Conservation (phyloP, 164 flowering plant genomes). For the Kingdonia uniflora region DNA sequence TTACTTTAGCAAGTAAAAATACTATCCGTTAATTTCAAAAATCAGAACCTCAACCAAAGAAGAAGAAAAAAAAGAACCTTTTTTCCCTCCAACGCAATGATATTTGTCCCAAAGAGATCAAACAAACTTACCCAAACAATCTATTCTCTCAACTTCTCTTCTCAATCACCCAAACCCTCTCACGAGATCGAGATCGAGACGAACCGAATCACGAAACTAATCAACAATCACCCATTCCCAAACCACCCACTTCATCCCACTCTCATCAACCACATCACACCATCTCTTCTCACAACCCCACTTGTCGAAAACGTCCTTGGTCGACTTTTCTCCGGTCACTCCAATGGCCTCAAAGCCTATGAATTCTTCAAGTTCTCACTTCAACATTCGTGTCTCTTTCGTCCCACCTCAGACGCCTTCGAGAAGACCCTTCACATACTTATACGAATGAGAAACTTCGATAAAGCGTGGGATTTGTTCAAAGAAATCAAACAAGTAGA, state of each 20-base stretch:
- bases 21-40: too few relatives aligned
- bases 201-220: conserved; percentile 40
- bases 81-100: too few relatives aligned
- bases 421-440: conserved; percentile 76
- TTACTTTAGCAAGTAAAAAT: too few relatives aligned
- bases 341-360: conserved; percentile 69
- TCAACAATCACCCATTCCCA: conserved; percentile 70
- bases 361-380: conserved; percentile 55
- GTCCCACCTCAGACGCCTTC: conserved; percentile 41
- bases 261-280: conserved; percentile 28
- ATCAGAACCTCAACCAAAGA: too few relatives aligned
- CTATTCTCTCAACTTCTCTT: conserved; percentile 4
- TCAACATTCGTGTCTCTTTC: conserved; percentile 8
- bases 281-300: conserved; percentile 19
- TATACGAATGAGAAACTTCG: conserved; percentile 53
- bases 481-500: conserved; percentile 20
- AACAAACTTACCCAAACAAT: conserved; percentile 1
- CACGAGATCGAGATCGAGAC: conserved; percentile 12
- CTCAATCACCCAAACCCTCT: conserved; percentile 5
- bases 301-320: conserved; percentile 58
- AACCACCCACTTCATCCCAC: conserved; percentile 31
- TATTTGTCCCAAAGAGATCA: too few relatives aligned
- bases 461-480: conserved; percentile 57
- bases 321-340: conserved; percentile 61
- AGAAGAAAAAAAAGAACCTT: too few relatives aligned